Percentiles rank a stretch among this genome's conserved stretches.
phyloP scores from a whole-genome alignment of 2,329 filamentous ascomycete species.

The Aspergillus ochraceoroseus region DNA sequence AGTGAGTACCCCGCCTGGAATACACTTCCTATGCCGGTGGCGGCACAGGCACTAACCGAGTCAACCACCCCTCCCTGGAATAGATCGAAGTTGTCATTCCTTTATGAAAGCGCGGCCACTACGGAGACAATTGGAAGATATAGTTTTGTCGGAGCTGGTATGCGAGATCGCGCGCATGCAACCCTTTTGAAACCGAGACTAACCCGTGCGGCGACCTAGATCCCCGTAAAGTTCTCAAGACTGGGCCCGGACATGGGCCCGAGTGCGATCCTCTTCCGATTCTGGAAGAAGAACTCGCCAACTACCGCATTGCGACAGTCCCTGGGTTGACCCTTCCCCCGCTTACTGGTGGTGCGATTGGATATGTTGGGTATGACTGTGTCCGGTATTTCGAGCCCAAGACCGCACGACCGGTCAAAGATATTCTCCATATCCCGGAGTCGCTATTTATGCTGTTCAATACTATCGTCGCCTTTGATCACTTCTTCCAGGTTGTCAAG shows the following conservation, averaged over 20 bases:
- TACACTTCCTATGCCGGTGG: conserved; percentile 6
- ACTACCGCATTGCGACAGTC: conserved; percentile 74
- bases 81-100: conserved; percentile 74
- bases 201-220: conserved; percentile 37
- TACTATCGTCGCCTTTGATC: conserved; percentile 88
- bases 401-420: conserved; percentile 82
- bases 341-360: conserved; percentile 85
- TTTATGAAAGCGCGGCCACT: conserved; percentile 89
- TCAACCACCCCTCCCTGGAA: background rate
- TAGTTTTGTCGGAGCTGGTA: conserved; percentile 83
- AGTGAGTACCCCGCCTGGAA: conserved; percentile 48
- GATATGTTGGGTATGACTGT: conserved; percentile 96
- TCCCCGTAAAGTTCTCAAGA: conserved; percentile 72
- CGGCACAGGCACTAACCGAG: conserved; percentile 15
- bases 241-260: conserved; percentile 79
- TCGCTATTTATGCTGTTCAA: conserved; percentile 96
- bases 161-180: conserved; percentile 23
- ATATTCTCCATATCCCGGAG: conserved; percentile 83
- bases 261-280: conserved; percentile 77
- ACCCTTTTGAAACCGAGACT: background rate
- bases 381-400: conserved; percentile 97
- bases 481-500: conserved; percentile 89
- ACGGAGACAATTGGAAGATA: conserved; percentile 92
- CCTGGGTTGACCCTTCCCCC: conserved; percentile 78
- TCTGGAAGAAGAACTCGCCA: conserved; percentile 66